Evolutionary conservation across 2,329 filamentous ascomycete species (phyloP).

Genomic region (Verruconis gallopava): DNA sequence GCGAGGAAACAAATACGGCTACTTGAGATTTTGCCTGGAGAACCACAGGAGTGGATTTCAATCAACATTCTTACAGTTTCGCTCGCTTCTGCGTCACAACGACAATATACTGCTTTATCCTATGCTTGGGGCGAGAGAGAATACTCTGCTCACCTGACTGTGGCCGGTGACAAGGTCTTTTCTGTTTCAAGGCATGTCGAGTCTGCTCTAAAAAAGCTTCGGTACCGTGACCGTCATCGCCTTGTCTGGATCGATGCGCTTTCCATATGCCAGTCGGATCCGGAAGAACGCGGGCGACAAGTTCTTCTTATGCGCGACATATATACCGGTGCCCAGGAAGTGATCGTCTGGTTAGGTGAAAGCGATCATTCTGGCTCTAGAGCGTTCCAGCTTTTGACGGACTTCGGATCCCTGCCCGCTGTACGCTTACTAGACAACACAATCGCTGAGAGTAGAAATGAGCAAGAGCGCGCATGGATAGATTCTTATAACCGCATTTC

Average conservation of each 20-base stretch:
- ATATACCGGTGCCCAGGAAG: constrained; percentile 17
- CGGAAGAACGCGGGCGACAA: constrained; percentile 18
- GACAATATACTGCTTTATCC: neutral
- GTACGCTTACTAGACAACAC: no score
- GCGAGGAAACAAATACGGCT: no score
- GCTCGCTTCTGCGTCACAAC: no score
- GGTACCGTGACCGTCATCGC: neutral
- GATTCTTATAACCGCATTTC: no score
- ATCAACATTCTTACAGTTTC: no score
- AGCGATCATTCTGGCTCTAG: no score
- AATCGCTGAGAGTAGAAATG: no score
- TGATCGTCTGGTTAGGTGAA: constrained; percentile 21
- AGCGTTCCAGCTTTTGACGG: no score
- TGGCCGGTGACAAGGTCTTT: neutral
- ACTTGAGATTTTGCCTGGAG: no score
- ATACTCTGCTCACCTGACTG: neutral
- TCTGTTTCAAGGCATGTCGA: neutral
- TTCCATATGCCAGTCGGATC: neutral
- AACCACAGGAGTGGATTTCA: no score
- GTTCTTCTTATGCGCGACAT: constrained; percentile 21
- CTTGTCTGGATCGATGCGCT: neutral
- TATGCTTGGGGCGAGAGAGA: constrained; percentile 1
- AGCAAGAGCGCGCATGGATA: no score
- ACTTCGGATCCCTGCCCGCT: no score
- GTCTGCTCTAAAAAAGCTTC: neutral